phyloP scores from a whole-genome alignment of 371 early-diverging fungal species.

The Rhizomucor pusillus region DNA sequence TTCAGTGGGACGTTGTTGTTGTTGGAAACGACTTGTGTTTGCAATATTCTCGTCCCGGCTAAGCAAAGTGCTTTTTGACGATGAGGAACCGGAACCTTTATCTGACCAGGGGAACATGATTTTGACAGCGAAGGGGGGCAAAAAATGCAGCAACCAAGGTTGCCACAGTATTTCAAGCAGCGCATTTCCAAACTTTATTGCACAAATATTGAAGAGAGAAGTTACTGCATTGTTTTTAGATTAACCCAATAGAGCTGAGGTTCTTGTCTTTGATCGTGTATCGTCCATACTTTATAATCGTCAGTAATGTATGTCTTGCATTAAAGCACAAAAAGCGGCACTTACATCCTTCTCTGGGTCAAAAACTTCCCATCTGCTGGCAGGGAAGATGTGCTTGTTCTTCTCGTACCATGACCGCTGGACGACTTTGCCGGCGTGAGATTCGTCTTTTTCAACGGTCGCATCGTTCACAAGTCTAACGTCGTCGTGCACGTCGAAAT shows the following conservation, averaged over 20 bases:
- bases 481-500: slow-evolving; percentile 94
- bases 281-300: slow-evolving; percentile 63
- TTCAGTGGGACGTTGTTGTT: slow-evolving; percentile 1
- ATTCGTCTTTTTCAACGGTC: slow-evolving; percentile 86
- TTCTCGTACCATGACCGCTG: slow-evolving; percentile 94
- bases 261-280: slow-evolving; percentile 69
- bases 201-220: no score
- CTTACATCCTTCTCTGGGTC: slow-evolving; percentile 81
- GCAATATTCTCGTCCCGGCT: slow-evolving; percentile 10
- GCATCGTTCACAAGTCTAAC: slow-evolving; percentile 87
- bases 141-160: no score
- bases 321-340: slow-evolving; percentile 2
- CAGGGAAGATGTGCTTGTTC: slow-evolving; percentile 96
- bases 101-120: slow-evolving; percentile 13
- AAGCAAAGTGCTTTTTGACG: not conserved
- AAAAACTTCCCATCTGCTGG: slow-evolving; percentile 92
- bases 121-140: no score
- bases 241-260: no score
- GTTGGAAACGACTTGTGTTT: slow-evolving; percentile 8
- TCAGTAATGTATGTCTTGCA: slow-evolving; percentile 1
- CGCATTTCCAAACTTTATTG: no score
- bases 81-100: slow-evolving; percentile 11
- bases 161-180: no score
- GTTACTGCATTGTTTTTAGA: no score
- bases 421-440: slow-evolving; percentile 95